A percentile compares a stretch with the other conserved stretches of the same genome.
These are phyloP conservation scores for Neurospora tetrasperma DNA, from an alignment of 495 filamentous ascomycete species.

Conservation along the genomic window DNA sequence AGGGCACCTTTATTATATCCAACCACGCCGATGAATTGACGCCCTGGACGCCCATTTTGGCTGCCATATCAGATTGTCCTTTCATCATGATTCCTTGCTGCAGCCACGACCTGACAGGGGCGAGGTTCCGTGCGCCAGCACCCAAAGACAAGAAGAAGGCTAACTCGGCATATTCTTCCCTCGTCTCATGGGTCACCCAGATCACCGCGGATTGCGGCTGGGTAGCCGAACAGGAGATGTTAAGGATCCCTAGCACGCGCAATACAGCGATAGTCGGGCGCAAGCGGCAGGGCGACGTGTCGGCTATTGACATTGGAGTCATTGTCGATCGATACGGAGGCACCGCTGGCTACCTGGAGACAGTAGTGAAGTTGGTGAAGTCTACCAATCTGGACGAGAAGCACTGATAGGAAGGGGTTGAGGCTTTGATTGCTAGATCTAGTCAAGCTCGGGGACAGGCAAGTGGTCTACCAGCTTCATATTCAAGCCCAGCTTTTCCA, in stretches of 20 bases:
- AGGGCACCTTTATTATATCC: conserved; percentile 82
- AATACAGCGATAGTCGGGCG: conserved; percentile 73
- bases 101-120: conserved; percentile 74
- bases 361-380: conserved; percentile 42
- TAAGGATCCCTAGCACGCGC: conserved; percentile 83
- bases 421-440: neutral
- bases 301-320: conserved; percentile 22
- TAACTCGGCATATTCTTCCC: conserved; percentile 56
- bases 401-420: neutral
- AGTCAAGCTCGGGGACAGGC: conserved; percentile 56
- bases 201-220: conserved; percentile 64
- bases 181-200: conserved; percentile 58
- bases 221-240: conserved; percentile 63
- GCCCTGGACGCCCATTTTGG: conserved; percentile 86
- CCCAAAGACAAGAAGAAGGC: conserved; percentile 41
- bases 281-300: conserved; percentile 13
- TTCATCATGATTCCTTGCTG: conserved; percentile 94
- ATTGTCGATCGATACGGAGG: conserved; percentile 43
- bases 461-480: conserved; percentile 74
- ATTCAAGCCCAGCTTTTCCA: conserved; percentile 59
- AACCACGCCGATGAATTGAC: conserved; percentile 97
- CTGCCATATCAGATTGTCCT: conserved; percentile 59
- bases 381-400: neutral
- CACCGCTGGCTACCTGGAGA: conserved; percentile 43
- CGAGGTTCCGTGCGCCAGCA: conserved; percentile 57